Conservation (phyloP, 441 rosid species). For the Jatropha podagrica region DNA sequence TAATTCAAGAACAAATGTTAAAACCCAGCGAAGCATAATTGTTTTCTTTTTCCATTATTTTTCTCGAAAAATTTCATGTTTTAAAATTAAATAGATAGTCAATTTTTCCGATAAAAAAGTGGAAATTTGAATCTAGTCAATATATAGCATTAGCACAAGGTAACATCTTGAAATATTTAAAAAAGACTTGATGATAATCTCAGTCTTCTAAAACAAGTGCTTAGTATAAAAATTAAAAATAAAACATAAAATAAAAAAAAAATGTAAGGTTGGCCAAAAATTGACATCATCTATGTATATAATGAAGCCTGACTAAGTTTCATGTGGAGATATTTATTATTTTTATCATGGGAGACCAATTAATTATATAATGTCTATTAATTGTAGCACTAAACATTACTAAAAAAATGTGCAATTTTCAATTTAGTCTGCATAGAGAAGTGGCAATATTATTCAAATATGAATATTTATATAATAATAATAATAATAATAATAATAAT, state of each 20-base stretch:
- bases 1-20: no score
- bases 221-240: not conserved
- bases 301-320: not conserved
- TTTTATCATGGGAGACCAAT: slow-evolving; percentile 2
- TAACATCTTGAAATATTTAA: slow-evolving; percentile 6
- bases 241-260: not conserved
- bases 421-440: slow-evolving; percentile 5
- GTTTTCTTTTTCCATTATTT: no score
- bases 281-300: not conserved
- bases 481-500: not conserved
- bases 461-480: not conserved
- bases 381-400: not conserved
- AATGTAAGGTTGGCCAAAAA: slow-evolving; percentile 11
- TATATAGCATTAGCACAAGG: not conserved
- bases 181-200: slow-evolving; percentile 35
- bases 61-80: not conserved
- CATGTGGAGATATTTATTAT: not conserved
- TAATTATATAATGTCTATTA: not conserved
- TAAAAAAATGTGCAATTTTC: not conserved
- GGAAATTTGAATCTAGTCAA: slow-evolving; percentile 23
- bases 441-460: not conserved
- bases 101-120: slow-evolving; percentile 1
- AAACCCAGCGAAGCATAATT: no score
- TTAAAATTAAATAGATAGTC: not conserved
- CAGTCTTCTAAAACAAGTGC: slow-evolving; percentile 28